These are phyloP conservation scores for Lachnellula occidentalis DNA, from an alignment of 2,329 filamentous ascomycete genomes.

Conservation along the genomic window DNA sequence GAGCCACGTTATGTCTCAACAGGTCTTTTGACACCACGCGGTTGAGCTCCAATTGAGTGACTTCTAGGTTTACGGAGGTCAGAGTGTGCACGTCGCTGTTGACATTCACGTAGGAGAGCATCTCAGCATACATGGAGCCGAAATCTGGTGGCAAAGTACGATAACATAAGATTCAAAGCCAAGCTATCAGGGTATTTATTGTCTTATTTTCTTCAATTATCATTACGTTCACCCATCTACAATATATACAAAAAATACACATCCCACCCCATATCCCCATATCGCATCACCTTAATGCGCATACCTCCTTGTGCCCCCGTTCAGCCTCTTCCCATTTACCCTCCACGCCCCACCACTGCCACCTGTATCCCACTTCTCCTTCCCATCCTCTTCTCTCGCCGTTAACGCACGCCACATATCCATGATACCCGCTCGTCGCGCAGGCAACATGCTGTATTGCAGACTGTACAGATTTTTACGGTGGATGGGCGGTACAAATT, in stretches of 20 bases:
- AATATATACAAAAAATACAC: not conserved
- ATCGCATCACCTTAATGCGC: not conserved
- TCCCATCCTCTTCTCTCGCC: conserved; percentile 3
- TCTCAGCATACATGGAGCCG: not conserved
- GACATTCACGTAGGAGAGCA: not conserved
- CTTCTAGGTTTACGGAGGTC: too few relatives aligned
- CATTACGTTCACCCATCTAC: not conserved
- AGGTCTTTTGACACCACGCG: too few relatives aligned
- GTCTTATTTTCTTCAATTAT: not conserved
- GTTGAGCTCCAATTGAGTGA: too few relatives aligned
- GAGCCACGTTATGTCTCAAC: too few relatives aligned
- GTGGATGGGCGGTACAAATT: conserved; percentile 92
- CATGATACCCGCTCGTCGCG: conserved; percentile 68
- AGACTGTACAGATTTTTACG: conserved; percentile 91
- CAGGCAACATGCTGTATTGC: conserved; percentile 96
- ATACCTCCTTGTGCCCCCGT: conserved; percentile 1
- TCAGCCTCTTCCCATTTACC: conserved; percentile 5
- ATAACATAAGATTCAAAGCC: not conserved
- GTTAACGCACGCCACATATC: conserved; percentile 67
- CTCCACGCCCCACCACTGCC: not conserved
- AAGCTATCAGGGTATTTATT: not conserved
- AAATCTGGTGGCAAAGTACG: not conserved
- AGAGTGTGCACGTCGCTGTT: too few relatives aligned
- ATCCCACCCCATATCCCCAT: too few relatives aligned
- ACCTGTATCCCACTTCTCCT: conserved; percentile 1